Evolutionary conservation across 805 yeast genomes (phyloP).

Genomic region (Saccharomycopsis vini): DNA sequence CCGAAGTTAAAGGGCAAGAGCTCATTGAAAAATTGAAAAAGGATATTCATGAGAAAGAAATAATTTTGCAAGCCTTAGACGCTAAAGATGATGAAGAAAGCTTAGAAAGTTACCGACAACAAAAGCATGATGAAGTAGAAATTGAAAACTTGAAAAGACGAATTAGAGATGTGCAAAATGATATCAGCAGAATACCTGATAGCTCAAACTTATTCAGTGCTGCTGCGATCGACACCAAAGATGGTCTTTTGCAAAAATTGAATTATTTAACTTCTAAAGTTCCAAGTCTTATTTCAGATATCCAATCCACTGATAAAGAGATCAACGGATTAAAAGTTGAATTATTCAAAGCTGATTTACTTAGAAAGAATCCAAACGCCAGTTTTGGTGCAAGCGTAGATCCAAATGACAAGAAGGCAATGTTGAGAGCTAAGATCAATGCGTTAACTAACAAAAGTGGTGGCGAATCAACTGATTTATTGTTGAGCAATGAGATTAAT

Average conservation of each 20-base stretch:
- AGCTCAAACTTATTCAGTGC: slow-evolving; percentile 27
- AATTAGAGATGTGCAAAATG: slow-evolving; percentile 39
- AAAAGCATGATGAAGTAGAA: slow-evolving; percentile 36
- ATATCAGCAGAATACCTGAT: slow-evolving; percentile 23
- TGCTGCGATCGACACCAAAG: slow-evolving; percentile 31
- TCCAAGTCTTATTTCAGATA: slow-evolving; percentile 58
- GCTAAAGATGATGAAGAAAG: slow-evolving; percentile 42
- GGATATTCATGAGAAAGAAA: slow-evolving; percentile 61
- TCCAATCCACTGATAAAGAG: slow-evolving; percentile 56
- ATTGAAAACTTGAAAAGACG: slow-evolving; percentile 58
- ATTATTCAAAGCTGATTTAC: slow-evolving; percentile 45
- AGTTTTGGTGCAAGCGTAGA: slow-evolving; percentile 49
- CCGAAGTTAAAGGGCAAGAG: slow-evolving; percentile 16
- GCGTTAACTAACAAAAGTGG: slow-evolving; percentile 68
- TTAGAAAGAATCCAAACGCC: slow-evolving; percentile 58
- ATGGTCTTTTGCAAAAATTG: slow-evolving; percentile 47
- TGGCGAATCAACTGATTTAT: slow-evolving; percentile 30
- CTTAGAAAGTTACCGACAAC: slow-evolving; percentile 21
- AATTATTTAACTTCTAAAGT: slow-evolving; percentile 59
- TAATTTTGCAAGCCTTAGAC: slow-evolving; percentile 61
- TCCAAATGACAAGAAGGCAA: slow-evolving; percentile 73
- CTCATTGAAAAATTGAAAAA: slow-evolving; percentile 51
- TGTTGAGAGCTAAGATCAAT: slow-evolving; percentile 81
- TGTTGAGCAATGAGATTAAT: slow-evolving; percentile 29
- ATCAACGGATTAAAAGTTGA: slow-evolving; percentile 61